Evolutionary conservation across 768 basidiomycete species (phyloP).

Genomic region (Cystobasidium onofrii): DNA sequence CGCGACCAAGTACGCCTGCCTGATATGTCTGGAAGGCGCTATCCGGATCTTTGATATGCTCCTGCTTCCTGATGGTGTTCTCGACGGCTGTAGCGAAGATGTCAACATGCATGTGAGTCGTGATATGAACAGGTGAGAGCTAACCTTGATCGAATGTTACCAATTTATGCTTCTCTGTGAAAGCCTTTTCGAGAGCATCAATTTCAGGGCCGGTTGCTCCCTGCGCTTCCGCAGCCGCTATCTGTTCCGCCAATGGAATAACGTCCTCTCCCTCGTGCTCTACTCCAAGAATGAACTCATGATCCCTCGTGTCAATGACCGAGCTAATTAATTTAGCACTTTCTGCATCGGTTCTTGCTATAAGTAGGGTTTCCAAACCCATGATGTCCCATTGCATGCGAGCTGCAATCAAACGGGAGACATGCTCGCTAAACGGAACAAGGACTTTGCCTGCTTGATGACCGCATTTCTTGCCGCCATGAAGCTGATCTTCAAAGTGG

Average conservation of each 20-base stretch:
- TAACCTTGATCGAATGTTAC: conserved; percentile 77
- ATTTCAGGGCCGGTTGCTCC: conserved; percentile 63
- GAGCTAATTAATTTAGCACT: conserved; percentile 74
- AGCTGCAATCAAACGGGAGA: conserved; percentile 71
- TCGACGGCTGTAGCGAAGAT: conserved; percentile 53
- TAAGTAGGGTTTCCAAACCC: conserved; percentile 75
- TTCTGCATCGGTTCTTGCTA: conserved; percentile 87
- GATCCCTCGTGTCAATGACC: conserved; percentile 72
- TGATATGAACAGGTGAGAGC: conserved; percentile 39
- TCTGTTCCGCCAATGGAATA: conserved; percentile 56
- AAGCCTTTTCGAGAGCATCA: conserved; percentile 64
- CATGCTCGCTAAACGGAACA: conserved; percentile 78
- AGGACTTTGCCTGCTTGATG: conserved; percentile 87
- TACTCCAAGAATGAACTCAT: conserved; percentile 51
- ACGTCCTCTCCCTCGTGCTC: conserved; percentile 47
- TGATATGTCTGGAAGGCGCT: conserved; percentile 56
- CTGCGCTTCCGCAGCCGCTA: conserved; percentile 59
- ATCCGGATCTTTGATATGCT: conserved; percentile 46
- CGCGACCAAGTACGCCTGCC: conserved; percentile 54
- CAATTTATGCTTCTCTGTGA: conserved; percentile 61
- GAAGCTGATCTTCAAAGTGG: conserved; percentile 87
- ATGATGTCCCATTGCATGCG: conserved; percentile 87
- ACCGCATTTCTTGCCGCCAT: conserved; percentile 92
- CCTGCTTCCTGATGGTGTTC: conserved; percentile 28
- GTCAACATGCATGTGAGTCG: no score